These are phyloP conservation scores for Diaporthe batatas DNA, from an alignment of 2,329 filamentous ascomycete species.

Conservation along the genomic window DNA sequence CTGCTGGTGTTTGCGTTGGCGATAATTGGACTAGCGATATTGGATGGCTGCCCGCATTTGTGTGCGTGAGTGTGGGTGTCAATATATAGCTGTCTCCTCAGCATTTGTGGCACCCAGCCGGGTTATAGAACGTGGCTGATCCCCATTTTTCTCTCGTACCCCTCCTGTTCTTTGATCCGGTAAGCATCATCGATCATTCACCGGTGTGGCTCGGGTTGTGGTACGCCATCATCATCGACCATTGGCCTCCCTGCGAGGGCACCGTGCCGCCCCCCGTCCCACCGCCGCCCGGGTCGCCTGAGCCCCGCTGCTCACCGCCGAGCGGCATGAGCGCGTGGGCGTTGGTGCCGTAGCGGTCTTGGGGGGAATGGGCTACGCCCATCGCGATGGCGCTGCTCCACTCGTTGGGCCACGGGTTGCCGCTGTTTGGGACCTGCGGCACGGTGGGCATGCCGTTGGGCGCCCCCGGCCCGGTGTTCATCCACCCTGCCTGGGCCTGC, in stretches of 20 bases:
- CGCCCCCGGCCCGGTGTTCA: neutral
- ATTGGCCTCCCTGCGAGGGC: constrained; percentile 25
- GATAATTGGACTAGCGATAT: too few relatives aligned
- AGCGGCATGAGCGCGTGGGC: constrained; percentile 58
- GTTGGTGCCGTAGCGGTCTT: constrained; percentile 64
- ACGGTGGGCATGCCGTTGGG: constrained; percentile 39
- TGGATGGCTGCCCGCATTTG: neutral
- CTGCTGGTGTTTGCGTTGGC: neutral
- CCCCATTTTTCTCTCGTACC: neutral
- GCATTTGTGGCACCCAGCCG: neutral
- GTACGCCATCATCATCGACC: constrained; percentile 37
- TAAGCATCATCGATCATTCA: neutral
- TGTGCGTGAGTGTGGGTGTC: neutral
- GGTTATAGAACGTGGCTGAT: neutral
- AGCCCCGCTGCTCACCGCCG: constrained; percentile 50
- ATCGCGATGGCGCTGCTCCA: constrained; percentile 67
- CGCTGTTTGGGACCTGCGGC: constrained; percentile 44
- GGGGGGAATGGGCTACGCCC: constrained; percentile 54
- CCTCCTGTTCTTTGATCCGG: neutral
- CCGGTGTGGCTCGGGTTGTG: constrained; percentile 32
- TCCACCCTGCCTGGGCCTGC: constrained; percentile 33
- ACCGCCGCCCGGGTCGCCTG: constrained; percentile 5
- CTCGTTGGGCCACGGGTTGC: constrained; percentile 64
- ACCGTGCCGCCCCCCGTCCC: constrained; percentile 20
- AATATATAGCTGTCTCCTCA: neutral